These are phyloP conservation scores for Mortierella sp. DNA, from an alignment of 371 early-diverging fungal genomes.

Conservation along the genomic window DNA sequence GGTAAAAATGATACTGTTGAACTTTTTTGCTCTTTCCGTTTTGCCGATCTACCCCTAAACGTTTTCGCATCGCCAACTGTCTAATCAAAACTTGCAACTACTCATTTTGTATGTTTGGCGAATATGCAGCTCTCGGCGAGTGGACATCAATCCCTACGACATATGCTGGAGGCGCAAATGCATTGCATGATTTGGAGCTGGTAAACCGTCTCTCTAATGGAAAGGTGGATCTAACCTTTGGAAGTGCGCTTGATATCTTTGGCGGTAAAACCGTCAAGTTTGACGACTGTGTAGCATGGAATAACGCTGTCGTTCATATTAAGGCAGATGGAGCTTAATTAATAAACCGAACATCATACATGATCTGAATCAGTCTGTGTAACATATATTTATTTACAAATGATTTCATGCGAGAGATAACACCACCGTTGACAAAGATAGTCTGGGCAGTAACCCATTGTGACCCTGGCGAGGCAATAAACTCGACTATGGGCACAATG, in stretches of 20 bases:
- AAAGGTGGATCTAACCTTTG: constrained; percentile 93
- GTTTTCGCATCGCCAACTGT: neutral
- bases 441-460: constrained; percentile 59
- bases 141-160: constrained; percentile 94
- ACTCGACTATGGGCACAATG: constrained; percentile 56
- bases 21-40: too few relatives aligned
- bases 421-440: constrained; percentile 55
- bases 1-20: constrained; percentile 45
- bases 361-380: too few relatives aligned
- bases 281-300: constrained; percentile 87
- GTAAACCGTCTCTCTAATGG: constrained; percentile 87
- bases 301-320: constrained; percentile 37
- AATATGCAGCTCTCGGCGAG: constrained; percentile 73
- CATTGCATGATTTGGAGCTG: constrained; percentile 81
- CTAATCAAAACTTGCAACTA: neutral
- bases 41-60: neutral
- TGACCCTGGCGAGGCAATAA: constrained; percentile 47
- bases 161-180: constrained; percentile 95
- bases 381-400: neutral
- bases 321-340: neutral
- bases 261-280: constrained; percentile 90
- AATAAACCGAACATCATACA: neutral
- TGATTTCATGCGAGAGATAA: constrained; percentile 7
- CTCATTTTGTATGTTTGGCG: neutral
- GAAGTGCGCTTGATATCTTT: constrained; percentile 98